Percentiles rank a stretch among this genome's conserved stretches.
Evolutionary conservation across 2,329 filamentous ascomycete species (phyloP).

Genomic region (Biscogniauxia sp.): DNA sequence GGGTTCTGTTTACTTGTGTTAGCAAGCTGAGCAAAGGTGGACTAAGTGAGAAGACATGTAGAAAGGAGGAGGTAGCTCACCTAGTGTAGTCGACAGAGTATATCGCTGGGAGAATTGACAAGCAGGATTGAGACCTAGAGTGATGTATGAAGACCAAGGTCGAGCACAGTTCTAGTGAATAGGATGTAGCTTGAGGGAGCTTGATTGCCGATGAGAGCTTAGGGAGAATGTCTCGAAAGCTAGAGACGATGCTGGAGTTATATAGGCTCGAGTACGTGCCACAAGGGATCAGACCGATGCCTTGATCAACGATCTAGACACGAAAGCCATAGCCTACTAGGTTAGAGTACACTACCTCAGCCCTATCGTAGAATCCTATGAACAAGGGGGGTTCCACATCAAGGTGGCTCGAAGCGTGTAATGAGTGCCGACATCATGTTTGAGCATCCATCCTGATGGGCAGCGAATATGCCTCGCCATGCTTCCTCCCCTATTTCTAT

Average conservation of each 20-base stretch:
- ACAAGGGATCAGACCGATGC: slow-evolving; percentile 3
- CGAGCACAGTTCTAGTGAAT: not conserved
- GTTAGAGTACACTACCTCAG: slow-evolving; percentile 18
- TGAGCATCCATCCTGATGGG: slow-evolving; percentile 7
- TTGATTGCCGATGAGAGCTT: not conserved
- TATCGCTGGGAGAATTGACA: not conserved
- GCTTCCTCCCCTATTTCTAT: slow-evolving; percentile 1
- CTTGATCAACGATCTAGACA: slow-evolving; percentile 11
- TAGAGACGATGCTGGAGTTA: slow-evolving; percentile 17
- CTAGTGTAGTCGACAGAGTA: not conserved
- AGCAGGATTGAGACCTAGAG: not conserved
- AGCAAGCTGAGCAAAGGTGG: not conserved
- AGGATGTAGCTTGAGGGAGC: not conserved
- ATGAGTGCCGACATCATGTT: slow-evolving; percentile 5
- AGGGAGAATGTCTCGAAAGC: slow-evolving; percentile 7
- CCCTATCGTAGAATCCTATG: slow-evolving; percentile 23
- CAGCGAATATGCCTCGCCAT: slow-evolving; percentile 11
- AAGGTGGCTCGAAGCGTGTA: slow-evolving; percentile 10
- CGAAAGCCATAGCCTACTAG: slow-evolving; percentile 13
- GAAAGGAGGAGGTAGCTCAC: not conserved
- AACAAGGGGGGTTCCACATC: slow-evolving; percentile 12
- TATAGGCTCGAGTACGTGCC: slow-evolving; percentile 17
- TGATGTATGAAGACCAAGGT: not conserved
- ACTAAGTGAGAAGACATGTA: not conserved
- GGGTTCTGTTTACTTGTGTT: not conserved